Evolutionary conservation across 2,329 filamentous ascomycete genomes (phyloP), one percentile per base, ranked within the genome.

Genomic region (Gnomoniopsis sp.): DNA sequence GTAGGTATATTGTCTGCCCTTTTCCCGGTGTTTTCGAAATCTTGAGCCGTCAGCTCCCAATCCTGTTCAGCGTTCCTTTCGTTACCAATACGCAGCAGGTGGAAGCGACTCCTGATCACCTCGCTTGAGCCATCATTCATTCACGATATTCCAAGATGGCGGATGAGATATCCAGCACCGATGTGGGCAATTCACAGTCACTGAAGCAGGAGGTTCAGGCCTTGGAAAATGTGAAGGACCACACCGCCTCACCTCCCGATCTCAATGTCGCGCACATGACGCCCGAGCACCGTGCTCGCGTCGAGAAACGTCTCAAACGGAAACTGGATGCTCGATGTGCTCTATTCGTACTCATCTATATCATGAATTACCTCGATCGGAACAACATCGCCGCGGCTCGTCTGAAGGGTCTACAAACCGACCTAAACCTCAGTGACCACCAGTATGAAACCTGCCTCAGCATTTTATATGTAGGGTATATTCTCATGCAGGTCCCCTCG

Each of bases 281-380:
- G 3, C 73, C 77, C 0, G 81, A 79, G 44, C 79, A 84, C 60
- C 81, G 86, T 14, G 67, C 68, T 0, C 67, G 69, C 15, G 80
- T 87, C n/a, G 88, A 92, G 72, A 83, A 81, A 70, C 79, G 77
- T 38, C 74, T 93, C 65, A 81, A 85, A 70, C 81, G 85, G 65
- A 92, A 91, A 74, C 85, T 92, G 56, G 89, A 92, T 68, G 65
- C 80, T 21, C 80, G 88, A 60, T 91, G 70, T 75, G 87, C 70
- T 76, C 82, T 89, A 65, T 82, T 91, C 58, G 83, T 91, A 50
- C 70, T 91, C 63, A 89, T 91, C 75, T 91, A 91, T 67, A 89
- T 91, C 69, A 79, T 88, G 72, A 91, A 91, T 73, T 91, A 90
- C 70, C 77, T 86, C 33, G 43, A 46, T 19, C 77, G 85, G 38